phyloP scores from a whole-genome alignment of 495 filamentous ascomycete genomes.

The Margaritispora aquatica region DNA sequence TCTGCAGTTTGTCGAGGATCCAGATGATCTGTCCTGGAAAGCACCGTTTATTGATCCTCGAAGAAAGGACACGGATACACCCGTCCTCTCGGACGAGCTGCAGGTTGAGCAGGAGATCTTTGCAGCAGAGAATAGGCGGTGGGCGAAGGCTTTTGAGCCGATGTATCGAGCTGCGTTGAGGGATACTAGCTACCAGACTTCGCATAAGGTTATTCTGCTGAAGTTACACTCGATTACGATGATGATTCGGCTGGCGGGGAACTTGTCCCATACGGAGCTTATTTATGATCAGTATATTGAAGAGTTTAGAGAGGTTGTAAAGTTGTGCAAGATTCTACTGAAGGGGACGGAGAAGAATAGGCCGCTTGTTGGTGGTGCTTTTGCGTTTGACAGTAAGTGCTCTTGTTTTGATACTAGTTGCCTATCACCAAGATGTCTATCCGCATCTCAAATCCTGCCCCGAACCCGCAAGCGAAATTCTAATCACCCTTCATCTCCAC shows the following conservation, averaged over 20 bases:
- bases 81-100: background rate
- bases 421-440: background rate
- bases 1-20: background rate
- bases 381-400: background rate
- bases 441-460: no score
- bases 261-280: constrained; percentile 7
- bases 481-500: background rate
- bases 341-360: background rate
- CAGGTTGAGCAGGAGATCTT: constrained; percentile 9
- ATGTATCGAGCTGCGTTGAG: background rate
- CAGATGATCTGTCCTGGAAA: background rate
- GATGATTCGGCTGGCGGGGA: background rate
- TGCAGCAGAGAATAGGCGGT: constrained; percentile 6
- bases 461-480: background rate
- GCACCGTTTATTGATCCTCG: background rate
- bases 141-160: constrained; percentile 4
- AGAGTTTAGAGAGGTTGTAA: constrained; percentile 1
- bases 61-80: background rate
- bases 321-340: background rate
- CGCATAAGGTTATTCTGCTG: background rate
- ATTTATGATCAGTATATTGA: constrained; percentile 2
- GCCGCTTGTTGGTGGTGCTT: background rate
- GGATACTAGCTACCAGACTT: background rate
- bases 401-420: background rate
- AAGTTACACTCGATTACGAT: constrained; percentile 6